phyloP scores from a whole-genome alignment of 371 early-diverging fungal species.

The Lichtheimia corymbifera region DNA sequence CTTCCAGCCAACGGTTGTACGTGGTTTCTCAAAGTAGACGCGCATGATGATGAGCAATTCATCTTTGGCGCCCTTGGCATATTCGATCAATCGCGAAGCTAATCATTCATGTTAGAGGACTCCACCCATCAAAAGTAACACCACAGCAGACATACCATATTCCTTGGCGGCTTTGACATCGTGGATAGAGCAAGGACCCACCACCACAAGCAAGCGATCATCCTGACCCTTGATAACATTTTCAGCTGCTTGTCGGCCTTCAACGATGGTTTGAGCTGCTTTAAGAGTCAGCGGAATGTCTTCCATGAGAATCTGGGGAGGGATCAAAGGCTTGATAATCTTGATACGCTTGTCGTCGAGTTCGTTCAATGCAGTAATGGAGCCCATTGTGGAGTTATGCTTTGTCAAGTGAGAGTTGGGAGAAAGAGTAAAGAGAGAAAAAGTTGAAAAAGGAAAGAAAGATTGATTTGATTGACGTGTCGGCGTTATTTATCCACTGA shows the following conservation, averaged over 20 bases:
- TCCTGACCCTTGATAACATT: constrained; percentile 76
- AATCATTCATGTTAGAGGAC: background rate
- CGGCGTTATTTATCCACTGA: too few species aligned
- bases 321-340: constrained; percentile 88
- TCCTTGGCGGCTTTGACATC: constrained; percentile 85
- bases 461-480: too few species aligned
- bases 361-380: constrained; percentile 73
- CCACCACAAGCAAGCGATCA: constrained; percentile 80
- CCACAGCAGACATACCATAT: constrained; percentile 58
- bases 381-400: background rate
- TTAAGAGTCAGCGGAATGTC: constrained; percentile 77
- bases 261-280: constrained; percentile 52
- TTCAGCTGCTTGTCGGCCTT: constrained; percentile 55
- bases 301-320: constrained; percentile 94
- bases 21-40: constrained; percentile 93
- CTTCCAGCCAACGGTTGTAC: constrained; percentile 95
- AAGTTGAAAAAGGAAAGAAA: background rate
- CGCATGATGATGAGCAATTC: constrained; percentile 89
- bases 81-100: constrained; percentile 53
- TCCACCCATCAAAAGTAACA: background rate
- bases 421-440: background rate
- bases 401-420: background rate
- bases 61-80: constrained; percentile 59
- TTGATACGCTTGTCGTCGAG: constrained; percentile 91
- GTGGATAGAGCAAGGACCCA: constrained; percentile 93